A percentile compares a stretch with the other conserved stretches of the same genome.
phyloP scores from a whole-genome alignment of 257 asterid species.

The Solanum chilense region DNA sequence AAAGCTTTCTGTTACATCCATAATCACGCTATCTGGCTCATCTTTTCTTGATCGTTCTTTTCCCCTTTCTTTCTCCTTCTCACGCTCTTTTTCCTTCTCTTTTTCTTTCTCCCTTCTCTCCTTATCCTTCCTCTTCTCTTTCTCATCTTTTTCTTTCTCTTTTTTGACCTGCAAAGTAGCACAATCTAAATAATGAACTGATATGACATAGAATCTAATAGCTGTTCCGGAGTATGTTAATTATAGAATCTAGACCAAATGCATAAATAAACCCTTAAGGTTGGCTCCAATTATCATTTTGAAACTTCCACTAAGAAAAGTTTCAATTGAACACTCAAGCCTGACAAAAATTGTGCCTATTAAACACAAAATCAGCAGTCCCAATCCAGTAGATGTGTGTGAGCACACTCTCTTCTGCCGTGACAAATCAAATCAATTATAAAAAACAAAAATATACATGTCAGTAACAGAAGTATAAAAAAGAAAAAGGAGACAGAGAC shows the following conservation, averaged over 20 bases:
- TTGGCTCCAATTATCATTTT: not conserved
- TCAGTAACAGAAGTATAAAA: not conserved
- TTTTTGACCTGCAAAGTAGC: constrained; percentile 55
- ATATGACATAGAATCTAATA: not conserved
- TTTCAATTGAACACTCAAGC: not conserved
- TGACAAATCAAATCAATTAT: not conserved
- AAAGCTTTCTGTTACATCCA: constrained; percentile 37
- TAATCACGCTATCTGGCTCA: constrained; percentile 45
- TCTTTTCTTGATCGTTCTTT: constrained; percentile 58
- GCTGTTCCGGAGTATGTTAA: not conserved
- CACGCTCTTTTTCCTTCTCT: constrained; percentile 46
- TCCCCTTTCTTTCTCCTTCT: constrained; percentile 59
- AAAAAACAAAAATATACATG: not conserved
- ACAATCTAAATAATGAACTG: not conserved
- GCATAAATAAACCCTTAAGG: not conserved
- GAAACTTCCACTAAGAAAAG: not conserved
- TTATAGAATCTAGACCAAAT: not conserved
- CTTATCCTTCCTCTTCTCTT: constrained; percentile 58
- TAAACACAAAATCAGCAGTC: not conserved
- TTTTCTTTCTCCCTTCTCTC: constrained; percentile 34
- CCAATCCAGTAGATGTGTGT: not conserved
- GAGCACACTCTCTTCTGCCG: not conserved
- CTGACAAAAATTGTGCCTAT: not conserved
- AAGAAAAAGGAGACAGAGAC: not conserved
- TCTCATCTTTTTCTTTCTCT: constrained; percentile 82